Base-by-base conservation (phyloP, 441 rosid genomes). In the Geranium incanum region DNA sequence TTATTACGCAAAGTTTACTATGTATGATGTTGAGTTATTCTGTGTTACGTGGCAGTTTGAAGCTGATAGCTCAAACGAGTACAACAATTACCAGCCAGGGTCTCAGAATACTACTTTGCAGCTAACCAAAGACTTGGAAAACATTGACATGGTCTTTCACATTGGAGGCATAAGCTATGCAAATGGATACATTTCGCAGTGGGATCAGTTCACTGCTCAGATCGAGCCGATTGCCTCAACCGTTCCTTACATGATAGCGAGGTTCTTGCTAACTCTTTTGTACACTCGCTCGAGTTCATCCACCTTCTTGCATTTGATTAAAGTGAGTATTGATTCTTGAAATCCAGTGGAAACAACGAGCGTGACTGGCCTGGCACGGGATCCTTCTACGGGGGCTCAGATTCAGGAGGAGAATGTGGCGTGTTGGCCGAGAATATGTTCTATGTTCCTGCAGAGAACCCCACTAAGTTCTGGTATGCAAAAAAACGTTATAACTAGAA, bases 121-220 rank as follows among this genome's bases (percentile, higher is more conserved):
- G 76, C 84, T 94, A 74, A 81, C 88, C 66, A 85, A 77, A 69
- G 99, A 92, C 78, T 76, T 90, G 75, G 72, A 70, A 69, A 76
- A 90, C 84, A 74, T 81, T 67, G 93, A 92, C 81, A 86, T 90
- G 70, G 89, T 92, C 60, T 90, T 92, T 81, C 97, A 89, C 76
- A 92, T 92, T 15, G 97, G 99, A 74, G 99, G 92, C 69, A 67
- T 94, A 57, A 68, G 89, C 0, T 92, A 94, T 78, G 66, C 99
- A 36, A 94, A 94, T 72, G 99, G 99, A 21, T 94, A 92, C 72
- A 43, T 94, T 74, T 94, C 99, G 3, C 95, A 94, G 75, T 94
- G 99, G 99, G 99, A 94, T 78, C 99, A 94, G 71, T 91, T 94
- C 81, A 94, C 99, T 36, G 87, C 96, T 38, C 95, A 91, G 81